Percentiles rank a stretch among this genome's conserved stretches.
These are phyloP conservation scores for Hirsutella minnesotensis DNA, from an alignment of 2,329 filamentous ascomycete genomes.

Conservation along the genomic window DNA sequence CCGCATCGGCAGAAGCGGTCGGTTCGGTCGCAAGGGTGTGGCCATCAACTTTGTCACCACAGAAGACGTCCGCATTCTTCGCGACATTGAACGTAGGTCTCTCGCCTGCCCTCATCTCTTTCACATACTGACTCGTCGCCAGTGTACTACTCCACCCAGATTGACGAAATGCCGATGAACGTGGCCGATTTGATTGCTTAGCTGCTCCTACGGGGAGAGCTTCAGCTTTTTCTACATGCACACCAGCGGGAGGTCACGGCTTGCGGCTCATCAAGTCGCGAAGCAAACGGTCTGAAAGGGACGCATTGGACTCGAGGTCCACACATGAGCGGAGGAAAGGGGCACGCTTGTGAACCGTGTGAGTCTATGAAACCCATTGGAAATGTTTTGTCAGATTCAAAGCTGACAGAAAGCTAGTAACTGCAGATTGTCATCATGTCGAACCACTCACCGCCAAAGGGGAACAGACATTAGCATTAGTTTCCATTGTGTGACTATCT, in stretches of 20 bases:
- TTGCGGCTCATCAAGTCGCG: too few species aligned
- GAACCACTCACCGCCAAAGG: too few species aligned
- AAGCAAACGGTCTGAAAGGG: neutral
- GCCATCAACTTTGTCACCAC: constrained; percentile 99
- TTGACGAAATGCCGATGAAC: constrained; percentile 99
- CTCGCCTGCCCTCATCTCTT: neutral
- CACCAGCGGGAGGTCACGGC: too few species aligned
- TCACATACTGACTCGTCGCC: constrained; percentile 18
- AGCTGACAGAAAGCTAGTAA: neutral
- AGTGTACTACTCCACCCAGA: constrained; percentile 95
- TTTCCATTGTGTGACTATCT: too few species aligned
- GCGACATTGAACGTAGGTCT: constrained; percentile 84
- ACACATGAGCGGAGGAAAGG: constrained; percentile 3
- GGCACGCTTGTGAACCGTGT: neutral
- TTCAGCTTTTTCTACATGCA: too few species aligned
- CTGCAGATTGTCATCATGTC: neutral
- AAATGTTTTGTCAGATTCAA: neutral
- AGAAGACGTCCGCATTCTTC: constrained; percentile 92
- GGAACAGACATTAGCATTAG: too few species aligned
- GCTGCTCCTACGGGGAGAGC: too few species aligned
- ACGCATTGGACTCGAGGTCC: neutral
- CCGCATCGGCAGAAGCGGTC: constrained; percentile 87
- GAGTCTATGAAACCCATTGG: neutral
- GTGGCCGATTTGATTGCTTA: constrained; percentile 52
- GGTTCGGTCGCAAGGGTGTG: constrained; percentile 96